Base-by-base conservation (phyloP, 2,329 filamentous ascomycete genomes). In the Calycina herbarum region DNA sequence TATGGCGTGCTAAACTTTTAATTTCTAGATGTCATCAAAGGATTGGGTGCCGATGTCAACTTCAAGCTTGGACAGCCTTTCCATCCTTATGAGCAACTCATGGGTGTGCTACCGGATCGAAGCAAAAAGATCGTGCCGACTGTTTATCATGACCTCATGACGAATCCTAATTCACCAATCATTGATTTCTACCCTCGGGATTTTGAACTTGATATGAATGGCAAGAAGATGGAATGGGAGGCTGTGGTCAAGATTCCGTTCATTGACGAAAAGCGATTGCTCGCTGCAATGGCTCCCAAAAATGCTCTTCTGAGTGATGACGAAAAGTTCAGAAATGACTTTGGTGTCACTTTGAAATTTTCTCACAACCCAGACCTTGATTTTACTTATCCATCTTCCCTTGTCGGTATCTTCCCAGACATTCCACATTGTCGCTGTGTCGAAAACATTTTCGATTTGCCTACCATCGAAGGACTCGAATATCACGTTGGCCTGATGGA, bases 201-300 rank as follows among this genome's bases (percentile, higher is more conserved):
- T 73, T 99, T 99, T 74, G 93, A 96, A 70, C 83, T 99, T 51
- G 96, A 99, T 76, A 98, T 99, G 95, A 98, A 99, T 73, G 96
- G 95, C 66, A 99, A 99, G 82, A 99, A 97, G 81, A 96, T 97
- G 91, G 96, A 99, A 69, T 99, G 95, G 95, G 95, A 99, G 77
- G 95, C 95, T 33, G 94, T 99, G 45, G 93, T 99, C 70, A 99
- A 98, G 79, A 99, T 99, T 74, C 95, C 95, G 0, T 99, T 99
- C 79, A 99, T 99, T 69, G 93, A 99, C 66, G 94, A 99, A 77
- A 87, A 90, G 73, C 87, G 95, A 31, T 82, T 99, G 2, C 82
- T 99, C 64, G 80, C 83, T 45, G 95, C 94, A 7, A 97, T 99
- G 91, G 89, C 85, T 17, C 89, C 93, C 6, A 93, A 90, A 76